phyloP scores from a whole-genome alignment of 2,329 filamentous ascomycete species.

The Trichoderma lentiforme region DNA sequence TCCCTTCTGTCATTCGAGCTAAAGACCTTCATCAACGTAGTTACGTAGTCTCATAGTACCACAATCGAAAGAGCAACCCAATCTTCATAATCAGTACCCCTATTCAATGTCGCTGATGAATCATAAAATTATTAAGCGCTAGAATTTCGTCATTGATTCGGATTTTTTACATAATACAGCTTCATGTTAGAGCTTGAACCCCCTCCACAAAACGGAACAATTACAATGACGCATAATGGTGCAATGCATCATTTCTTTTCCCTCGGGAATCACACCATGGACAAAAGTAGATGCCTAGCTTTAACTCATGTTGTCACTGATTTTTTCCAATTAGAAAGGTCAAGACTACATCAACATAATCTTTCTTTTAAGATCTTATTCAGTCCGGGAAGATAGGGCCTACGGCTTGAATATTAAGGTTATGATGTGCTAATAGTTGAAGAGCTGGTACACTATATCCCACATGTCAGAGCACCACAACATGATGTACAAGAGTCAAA shows the following conservation, averaged over 20 bases:
- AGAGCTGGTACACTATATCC: not conserved
- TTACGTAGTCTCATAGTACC: not conserved
- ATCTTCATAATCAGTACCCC: not conserved
- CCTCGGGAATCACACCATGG: not conserved
- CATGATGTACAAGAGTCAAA: not conserved
- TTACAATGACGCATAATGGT: not conserved
- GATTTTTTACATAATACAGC: not conserved
- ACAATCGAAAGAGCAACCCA: not conserved
- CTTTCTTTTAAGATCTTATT: not conserved
- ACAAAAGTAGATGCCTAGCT: not conserved
- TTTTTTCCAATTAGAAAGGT: not conserved
- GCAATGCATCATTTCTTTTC: not conserved
- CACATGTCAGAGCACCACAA: not conserved
- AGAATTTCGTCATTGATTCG: not conserved
- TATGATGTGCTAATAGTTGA: not conserved
- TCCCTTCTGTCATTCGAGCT: not conserved
- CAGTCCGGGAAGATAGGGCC: not conserved
- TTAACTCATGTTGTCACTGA: not conserved
- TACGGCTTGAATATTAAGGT: not conserved
- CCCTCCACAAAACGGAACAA: not conserved
- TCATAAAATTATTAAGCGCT: not conserved
- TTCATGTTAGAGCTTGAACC: not conserved
- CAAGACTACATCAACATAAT: not conserved
- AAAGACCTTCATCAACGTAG: not conserved
- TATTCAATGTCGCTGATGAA: not conserved